Percentiles rank a stretch among this genome's conserved stretches.
These are phyloP conservation scores for Chaetomiaceae sp. DNA, from an alignment of 2,329 filamentous ascomycete species.

Conservation along the genomic window DNA sequence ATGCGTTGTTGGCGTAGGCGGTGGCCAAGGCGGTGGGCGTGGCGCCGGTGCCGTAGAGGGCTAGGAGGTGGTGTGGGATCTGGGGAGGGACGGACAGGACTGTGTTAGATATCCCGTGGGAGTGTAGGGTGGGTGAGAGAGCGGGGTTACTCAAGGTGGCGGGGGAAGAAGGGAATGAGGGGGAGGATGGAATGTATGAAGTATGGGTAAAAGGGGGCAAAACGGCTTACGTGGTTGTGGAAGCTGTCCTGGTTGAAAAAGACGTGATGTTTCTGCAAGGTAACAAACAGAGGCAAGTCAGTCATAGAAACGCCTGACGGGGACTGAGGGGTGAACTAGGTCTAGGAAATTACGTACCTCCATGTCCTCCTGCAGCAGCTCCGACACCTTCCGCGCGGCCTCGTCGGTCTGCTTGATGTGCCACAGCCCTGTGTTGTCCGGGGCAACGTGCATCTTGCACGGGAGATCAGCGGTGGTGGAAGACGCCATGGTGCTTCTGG, in stretches of 20 bases:
- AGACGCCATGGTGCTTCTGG: constrained; percentile 5
- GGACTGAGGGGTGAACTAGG: background rate
- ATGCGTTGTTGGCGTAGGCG: constrained; percentile 58
- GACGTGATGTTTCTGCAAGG: constrained; percentile 56
- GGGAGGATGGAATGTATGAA: background rate
- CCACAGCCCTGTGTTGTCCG: constrained; percentile 46
- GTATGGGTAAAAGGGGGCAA: background rate
- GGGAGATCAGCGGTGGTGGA: constrained; percentile 42
- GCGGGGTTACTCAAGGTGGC: background rate
- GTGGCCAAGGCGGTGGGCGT: constrained; percentile 50
- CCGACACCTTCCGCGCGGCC: constrained; percentile 55
- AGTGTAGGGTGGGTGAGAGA: background rate
- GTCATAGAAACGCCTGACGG: background rate
- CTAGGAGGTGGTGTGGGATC: constrained; percentile 69
- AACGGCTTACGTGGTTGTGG: constrained; percentile 64
- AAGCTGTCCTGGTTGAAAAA: constrained; percentile 72
- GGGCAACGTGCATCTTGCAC: constrained; percentile 41
- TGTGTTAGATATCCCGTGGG: background rate
- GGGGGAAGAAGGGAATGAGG: background rate
- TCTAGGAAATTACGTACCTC: no score
- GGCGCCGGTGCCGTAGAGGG: constrained; percentile 70
- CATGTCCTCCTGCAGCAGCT: constrained; percentile 71
- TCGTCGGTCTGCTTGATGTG: constrained; percentile 45
- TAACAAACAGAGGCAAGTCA: background rate
- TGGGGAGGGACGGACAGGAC: constrained; percentile 19